These are phyloP conservation scores for Acanthamoeba healyi DNA, from an alignment of 208 protist genomes.

Conservation along the genomic window DNA sequence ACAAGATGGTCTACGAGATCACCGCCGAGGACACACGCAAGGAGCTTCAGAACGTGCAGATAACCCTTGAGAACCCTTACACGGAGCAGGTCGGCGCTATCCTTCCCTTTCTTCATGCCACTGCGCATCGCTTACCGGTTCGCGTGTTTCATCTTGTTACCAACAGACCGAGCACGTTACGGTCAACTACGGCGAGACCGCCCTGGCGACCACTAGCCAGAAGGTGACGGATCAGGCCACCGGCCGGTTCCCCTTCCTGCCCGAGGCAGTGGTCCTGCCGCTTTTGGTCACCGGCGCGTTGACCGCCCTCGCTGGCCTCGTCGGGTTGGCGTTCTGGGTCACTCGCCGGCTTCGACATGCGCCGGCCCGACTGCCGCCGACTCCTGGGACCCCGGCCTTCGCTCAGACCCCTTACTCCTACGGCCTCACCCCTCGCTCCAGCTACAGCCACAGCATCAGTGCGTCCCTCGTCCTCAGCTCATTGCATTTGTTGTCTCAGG, in stretches of 20 bases:
- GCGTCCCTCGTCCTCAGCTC: background rate
- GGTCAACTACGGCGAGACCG: slow-evolving; percentile 16
- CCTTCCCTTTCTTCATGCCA: background rate
- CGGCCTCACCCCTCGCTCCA: background rate
- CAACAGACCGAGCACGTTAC: background rate
- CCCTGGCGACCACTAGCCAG: background rate
- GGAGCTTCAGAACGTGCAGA: slow-evolving; percentile 9
- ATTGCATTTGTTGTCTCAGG: too few species aligned
- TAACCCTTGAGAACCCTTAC: slow-evolving; percentile 6
- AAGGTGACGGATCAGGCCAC: background rate
- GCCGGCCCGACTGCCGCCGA: background rate
- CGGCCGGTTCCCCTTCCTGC: background rate
- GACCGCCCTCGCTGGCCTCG: background rate
- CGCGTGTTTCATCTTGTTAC: background rate
- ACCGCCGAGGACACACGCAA: slow-evolving; percentile 6
- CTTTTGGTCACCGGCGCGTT: background rate
- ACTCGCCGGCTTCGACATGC: background rate
- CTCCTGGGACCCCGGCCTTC: background rate
- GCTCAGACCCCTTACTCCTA: background rate
- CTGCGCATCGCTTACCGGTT: background rate
- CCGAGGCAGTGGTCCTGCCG: background rate
- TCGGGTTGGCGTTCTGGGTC: background rate
- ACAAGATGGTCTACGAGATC: slow-evolving; percentile 39
- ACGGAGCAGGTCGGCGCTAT: background rate
- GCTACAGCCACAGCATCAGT: slow-evolving; percentile 14